Base-by-base conservation (phyloP, 805 yeast genomes). In the Maudiozyma barnettii region DNA sequence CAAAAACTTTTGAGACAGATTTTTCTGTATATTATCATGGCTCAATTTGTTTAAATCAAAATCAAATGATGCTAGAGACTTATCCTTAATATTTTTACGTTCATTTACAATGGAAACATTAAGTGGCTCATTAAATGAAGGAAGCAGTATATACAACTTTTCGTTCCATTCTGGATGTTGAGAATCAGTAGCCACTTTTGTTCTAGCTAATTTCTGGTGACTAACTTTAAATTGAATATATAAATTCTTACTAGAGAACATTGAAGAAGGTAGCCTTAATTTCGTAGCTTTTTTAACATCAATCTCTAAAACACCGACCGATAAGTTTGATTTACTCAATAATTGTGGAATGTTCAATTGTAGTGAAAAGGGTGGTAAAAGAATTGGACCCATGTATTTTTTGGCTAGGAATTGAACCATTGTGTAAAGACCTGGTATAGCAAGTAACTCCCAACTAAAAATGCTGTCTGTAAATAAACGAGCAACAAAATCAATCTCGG, bases 301-400 rank as follows among this genome's bases (percentile, higher is more conserved):
- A 39, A 91, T 65, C 37, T 81, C 81, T 52, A 91, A 68, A 33
- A 91, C 84, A 67, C 99, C 99, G 56, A 87, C 73, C 5, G 97
- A 82, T 30, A 90, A 79, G 58, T 82, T 82, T 39, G 89, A 82
- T 59, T 96, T 96, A 21, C 90, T 82, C 56, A 91, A 67, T 61
- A 91, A 70, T 68, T 90, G 96, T 61, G 91, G 95, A 41, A 91
- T 75, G 59, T 91, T 90, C 61, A 91, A 69, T 69, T 91, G 95
- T 73, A 89, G 84, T 2, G 96, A 86, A 53, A 91, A 80, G 9
- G 99, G 99, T 42, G 83, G 74, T 57, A 86, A 83, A 43, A 90
- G 60, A 71, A 90, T 78, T 23, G 96, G 91, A 12, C 97, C 97
- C 41, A 78, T 81, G 67, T 82, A 89, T 60, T 88, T 84, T 59